Evolutionary conservation across 305 asterid species (phyloP).

Genomic region (Ajuga reptans): DNA sequence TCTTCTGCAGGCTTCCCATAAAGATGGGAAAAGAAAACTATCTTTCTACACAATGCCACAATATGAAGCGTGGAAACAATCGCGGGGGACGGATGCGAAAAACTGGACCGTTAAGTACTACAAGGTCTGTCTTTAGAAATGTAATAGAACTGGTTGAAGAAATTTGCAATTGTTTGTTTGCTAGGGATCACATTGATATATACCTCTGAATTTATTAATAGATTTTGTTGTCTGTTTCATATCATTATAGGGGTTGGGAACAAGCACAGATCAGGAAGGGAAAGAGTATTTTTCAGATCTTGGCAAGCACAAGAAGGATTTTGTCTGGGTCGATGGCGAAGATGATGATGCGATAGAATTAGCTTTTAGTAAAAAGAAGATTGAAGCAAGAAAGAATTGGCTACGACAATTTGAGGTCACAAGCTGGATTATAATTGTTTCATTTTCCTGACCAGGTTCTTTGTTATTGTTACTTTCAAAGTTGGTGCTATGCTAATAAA

Average conservation of each 20-base stretch:
- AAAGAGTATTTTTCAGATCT: slow-evolving; percentile 83
- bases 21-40: slow-evolving; percentile 34
- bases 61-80: slow-evolving; percentile 75
- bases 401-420: slow-evolving; percentile 83
- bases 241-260: slow-evolving; percentile 84
- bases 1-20: slow-evolving; percentile 53
- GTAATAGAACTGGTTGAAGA: neutral
- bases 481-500: neutral
- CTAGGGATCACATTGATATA: neutral
- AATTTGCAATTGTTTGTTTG: neutral
- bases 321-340: slow-evolving; percentile 63
- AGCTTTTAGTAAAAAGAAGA: slow-evolving; percentile 95
- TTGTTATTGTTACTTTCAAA: neutral
- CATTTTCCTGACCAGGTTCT: neutral
- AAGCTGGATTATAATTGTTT: neutral
- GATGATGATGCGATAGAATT: slow-evolving; percentile 96
- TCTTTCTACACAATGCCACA: slow-evolving; percentile 91
- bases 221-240: neutral
- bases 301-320: slow-evolving; percentile 76
- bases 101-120: slow-evolving; percentile 91
- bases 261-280: slow-evolving; percentile 85
- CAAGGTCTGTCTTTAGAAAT: slow-evolving; percentile 50
- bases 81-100: slow-evolving; percentile 44
- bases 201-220: neutral
- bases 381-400: slow-evolving; percentile 92